phyloP scores from a whole-genome alignment of 495 filamentous ascomycete species.

The Astrothelium subdiscretum region DNA sequence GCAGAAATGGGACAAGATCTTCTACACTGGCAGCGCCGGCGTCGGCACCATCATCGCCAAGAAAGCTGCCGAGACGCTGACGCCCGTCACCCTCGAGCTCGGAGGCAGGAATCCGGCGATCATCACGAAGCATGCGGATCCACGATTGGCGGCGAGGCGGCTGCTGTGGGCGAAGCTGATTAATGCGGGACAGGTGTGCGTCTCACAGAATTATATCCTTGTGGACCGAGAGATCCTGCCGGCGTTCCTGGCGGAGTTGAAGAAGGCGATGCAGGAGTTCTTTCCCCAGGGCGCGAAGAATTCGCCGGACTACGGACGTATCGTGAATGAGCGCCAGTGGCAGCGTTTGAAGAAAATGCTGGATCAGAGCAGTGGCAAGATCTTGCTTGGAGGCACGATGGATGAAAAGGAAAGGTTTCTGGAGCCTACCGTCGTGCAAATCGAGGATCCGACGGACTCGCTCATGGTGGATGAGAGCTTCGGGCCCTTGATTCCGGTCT shows the following conservation, averaged over 20 bases:
- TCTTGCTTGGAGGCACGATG: constrained; percentile 71
- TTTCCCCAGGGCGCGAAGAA: constrained; percentile 69
- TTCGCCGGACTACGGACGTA: constrained; percentile 62
- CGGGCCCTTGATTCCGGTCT: constrained; percentile 73
- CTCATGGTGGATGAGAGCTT: constrained; percentile 76
- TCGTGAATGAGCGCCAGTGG: constrained; percentile 69
- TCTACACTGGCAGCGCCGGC: constrained; percentile 71
- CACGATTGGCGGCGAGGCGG: constrained; percentile 68
- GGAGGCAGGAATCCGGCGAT: constrained; percentile 89
- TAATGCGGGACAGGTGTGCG: constrained; percentile 82
- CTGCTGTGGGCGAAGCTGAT: constrained; percentile 77
- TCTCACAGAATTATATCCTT: constrained; percentile 79
- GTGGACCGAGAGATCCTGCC: constrained; percentile 63
- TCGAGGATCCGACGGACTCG: constrained; percentile 63
- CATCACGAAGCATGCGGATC: constrained; percentile 68
- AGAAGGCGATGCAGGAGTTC: constrained; percentile 61
- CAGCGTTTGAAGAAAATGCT: constrained; percentile 80
- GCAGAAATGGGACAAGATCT: constrained; percentile 94
- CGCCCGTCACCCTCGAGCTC: constrained; percentile 78
- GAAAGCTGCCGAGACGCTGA: constrained; percentile 84
- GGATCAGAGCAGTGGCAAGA: constrained; percentile 68
- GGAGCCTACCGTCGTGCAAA: constrained; percentile 71
- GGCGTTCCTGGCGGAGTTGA: constrained; percentile 63
- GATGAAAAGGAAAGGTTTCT: constrained; percentile 72
- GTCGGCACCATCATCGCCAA: constrained; percentile 84